Conservation (phyloP, 1,284 basidiomycete genomes). For the Sanguinoderma infundibulare region DNA sequence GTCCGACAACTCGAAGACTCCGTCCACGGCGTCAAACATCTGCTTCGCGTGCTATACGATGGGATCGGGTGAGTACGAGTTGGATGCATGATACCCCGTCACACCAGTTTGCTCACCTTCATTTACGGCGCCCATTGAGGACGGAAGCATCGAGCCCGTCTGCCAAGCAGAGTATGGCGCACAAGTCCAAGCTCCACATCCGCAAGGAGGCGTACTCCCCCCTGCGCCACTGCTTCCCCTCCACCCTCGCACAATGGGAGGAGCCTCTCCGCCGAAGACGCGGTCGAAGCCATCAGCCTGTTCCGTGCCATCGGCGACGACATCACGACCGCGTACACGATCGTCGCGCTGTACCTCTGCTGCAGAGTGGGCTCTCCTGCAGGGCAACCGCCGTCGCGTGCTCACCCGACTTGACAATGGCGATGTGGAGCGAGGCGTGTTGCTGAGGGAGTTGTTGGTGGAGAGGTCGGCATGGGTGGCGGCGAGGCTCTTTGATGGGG, state of each 20-base stretch:
- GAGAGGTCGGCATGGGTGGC: neutral
- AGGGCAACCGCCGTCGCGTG: neutral
- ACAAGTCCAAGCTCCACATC: neutral
- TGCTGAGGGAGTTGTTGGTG: neutral
- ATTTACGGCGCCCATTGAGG: neutral
- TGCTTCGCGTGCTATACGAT: neutral
- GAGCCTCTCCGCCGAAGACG: neutral
- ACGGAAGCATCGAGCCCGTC: neutral
- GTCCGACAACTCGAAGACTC: neutral
- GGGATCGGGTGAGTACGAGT: neutral
- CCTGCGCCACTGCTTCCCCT: neutral
- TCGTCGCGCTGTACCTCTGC: neutral
- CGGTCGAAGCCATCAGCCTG: constrained; percentile 1
- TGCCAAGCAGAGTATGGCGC: neutral
- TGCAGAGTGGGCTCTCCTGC: neutral
- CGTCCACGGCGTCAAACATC: neutral
- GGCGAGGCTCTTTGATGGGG: neutral
- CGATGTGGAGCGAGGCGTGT: neutral
- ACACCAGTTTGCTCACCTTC: neutral
- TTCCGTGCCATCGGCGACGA: neutral
- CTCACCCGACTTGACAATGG: neutral
- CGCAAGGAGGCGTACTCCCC: neutral
- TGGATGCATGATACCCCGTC: neutral
- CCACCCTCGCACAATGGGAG: neutral
- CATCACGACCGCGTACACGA: neutral